phyloP scores from a whole-genome alignment of 352 stramenopile species.

The Phytophthora crassamura region DNA sequence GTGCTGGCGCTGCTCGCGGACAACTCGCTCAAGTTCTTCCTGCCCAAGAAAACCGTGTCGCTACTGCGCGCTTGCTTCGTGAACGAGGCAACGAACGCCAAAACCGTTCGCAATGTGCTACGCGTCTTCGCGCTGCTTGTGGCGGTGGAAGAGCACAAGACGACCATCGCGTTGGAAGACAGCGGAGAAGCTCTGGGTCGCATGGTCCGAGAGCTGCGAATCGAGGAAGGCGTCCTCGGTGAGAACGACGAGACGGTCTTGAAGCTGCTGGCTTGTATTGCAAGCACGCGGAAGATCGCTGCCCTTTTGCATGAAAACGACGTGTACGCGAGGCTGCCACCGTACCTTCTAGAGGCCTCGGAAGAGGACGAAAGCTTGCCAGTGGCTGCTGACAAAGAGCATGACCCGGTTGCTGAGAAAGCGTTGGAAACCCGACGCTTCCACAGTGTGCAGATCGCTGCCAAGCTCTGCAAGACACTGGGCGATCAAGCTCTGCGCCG shows the following conservation, averaged over 20 bases:
- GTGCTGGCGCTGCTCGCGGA: constrained; percentile 69
- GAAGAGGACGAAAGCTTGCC: constrained; percentile 12
- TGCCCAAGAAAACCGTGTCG: constrained; percentile 81
- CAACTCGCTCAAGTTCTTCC: constrained; percentile 83
- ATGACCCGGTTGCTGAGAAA: neutral
- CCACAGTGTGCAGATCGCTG: constrained; percentile 32
- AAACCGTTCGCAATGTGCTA: constrained; percentile 74
- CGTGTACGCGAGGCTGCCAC: constrained; percentile 47
- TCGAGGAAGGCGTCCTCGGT: constrained; percentile 31
- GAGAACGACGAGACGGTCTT: constrained; percentile 57
- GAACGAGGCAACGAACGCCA: constrained; percentile 42
- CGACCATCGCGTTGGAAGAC: constrained; percentile 72
- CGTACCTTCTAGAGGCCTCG: constrained; percentile 42
- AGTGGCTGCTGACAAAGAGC: neutral
- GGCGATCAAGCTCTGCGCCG: constrained; percentile 41
- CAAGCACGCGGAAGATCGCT: constrained; percentile 51
- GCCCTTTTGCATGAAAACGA: constrained; percentile 65
- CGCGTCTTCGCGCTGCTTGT: constrained; percentile 61
- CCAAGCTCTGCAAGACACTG: constrained; percentile 39
- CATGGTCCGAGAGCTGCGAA: constrained; percentile 59
- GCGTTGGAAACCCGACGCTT: constrained; percentile 7
- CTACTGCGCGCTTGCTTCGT: constrained; percentile 67
- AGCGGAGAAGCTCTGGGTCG: constrained; percentile 56
- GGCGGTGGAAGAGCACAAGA: constrained; percentile 80
- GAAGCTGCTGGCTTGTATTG: constrained; percentile 46